Conservation (phyloP, 106 monocot genomes). For the Hemerocallis citrina region DNA sequence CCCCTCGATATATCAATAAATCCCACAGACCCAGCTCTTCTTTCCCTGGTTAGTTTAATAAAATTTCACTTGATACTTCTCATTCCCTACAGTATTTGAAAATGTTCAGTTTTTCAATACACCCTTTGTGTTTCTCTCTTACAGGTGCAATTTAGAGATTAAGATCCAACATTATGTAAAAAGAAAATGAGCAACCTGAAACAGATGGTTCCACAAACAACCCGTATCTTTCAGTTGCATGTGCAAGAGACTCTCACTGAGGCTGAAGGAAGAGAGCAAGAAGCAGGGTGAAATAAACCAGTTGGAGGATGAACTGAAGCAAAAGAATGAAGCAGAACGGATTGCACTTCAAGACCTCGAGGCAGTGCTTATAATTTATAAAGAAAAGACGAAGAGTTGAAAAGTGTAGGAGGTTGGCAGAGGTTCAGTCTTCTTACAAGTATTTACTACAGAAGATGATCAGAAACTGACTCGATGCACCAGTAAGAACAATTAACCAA, state of each 20-base stretch:
- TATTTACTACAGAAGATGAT: conserved; percentile 82
- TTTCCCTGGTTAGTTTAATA: conserved; percentile 24
- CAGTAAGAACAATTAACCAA: conserved; percentile 83
- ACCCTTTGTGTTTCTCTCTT: too few relatives aligned
- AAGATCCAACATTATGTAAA: conserved; percentile 22
- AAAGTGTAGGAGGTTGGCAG: conserved; percentile 59
- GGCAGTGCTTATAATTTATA: conserved; percentile 28
- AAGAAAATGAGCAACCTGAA: conserved; percentile 57
- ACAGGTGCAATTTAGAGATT: conserved; percentile 18
- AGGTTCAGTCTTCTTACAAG: conserved; percentile 67
- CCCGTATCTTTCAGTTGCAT: conserved; percentile 50
- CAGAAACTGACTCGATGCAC: conserved; percentile 82
- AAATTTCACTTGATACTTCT: neutral
- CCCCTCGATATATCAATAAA: conserved; percentile 45
- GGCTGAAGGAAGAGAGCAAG: conserved; percentile 44
- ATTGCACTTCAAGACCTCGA: conserved; percentile 57
- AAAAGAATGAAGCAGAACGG: conserved; percentile 54
- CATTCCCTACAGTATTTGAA: too few relatives aligned
- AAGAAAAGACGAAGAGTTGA: conserved; percentile 57
- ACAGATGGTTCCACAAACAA: conserved; percentile 14
- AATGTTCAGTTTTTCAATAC: too few relatives aligned
- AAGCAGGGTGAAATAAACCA: conserved; percentile 44
- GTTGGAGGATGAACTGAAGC: conserved; percentile 41
- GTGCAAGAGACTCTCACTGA: conserved; percentile 75
- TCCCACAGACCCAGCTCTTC: conserved; percentile 25